A percentile compares a stretch with the other conserved stretches of the same genome.
Evolutionary conservation across 2,329 filamentous ascomycete species (phyloP).

Genomic region (Fusarium begoniae): DNA sequence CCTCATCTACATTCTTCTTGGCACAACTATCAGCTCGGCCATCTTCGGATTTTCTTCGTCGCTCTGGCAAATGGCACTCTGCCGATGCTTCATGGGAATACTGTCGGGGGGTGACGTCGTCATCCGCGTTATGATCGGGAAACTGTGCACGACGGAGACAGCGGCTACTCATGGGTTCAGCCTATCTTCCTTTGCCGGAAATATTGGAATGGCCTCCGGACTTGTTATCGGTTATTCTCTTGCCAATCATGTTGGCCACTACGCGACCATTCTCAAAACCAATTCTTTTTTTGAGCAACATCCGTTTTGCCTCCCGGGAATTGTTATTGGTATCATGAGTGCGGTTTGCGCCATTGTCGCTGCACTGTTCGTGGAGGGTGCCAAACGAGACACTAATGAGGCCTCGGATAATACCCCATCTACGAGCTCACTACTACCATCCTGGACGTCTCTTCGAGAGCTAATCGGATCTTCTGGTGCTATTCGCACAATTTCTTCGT

Average conservation of each 20-base stretch:
- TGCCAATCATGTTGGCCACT: neutral
- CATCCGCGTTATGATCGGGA: neutral
- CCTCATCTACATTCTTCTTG: neutral
- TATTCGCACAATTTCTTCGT: rapidly evolving
- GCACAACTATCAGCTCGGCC: neutral
- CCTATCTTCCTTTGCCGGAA: neutral
- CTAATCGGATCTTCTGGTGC: neutral
- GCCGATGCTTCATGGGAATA: neutral
- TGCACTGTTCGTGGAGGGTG: neutral
- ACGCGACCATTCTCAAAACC: neutral
- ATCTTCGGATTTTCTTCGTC: neutral
- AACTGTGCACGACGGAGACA: neutral
- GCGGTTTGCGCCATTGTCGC: neutral
- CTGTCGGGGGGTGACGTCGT: neutral
- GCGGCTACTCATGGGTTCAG: neutral
- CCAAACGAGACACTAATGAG: neutral
- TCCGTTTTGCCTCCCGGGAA: neutral
- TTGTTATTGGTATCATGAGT: neutral
- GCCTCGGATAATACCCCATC: neutral
- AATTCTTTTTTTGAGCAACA: neutral
- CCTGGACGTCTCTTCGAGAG: neutral
- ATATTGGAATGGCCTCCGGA: neutral
- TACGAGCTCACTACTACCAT: too few relatives aligned
- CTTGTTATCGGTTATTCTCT: neutral
- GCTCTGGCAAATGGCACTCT: neutral